Evolutionary conservation across 768 basidiomycete species (phyloP), one percentile per base, ranked within the genome.

Genomic region (Candolleomyces efflorescens): DNA sequence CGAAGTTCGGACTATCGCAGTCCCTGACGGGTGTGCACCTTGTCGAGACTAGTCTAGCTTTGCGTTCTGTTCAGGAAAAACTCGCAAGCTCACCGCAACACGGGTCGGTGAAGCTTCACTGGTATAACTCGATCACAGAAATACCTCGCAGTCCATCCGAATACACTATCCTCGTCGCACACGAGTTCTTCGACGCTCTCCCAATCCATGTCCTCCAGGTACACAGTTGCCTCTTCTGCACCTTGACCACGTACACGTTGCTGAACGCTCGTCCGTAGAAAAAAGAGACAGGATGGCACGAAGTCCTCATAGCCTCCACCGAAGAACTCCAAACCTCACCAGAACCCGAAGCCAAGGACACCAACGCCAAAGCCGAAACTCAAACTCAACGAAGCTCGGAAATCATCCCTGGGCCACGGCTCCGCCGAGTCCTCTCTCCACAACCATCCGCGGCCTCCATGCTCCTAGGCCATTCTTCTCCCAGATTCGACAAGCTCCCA

Each of bases 111-210:
- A 53, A 72, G 2, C 56, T 92, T 41, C 65, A 78, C 1, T 98
- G 94, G 94, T 82, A 89, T 62, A 81, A 89, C 55, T 77, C 82
- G 0, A 72, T 97, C 17, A 82, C 88, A 39, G 85, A 92, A 17
- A 72, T 99, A 0, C 71, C 79, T 0, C 71, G 67, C 2, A 74
- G 75, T 59, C 64, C 77, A 17, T 73, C 75, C 10, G 68, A 70
- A 51, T 98, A 86, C 69, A 94, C 94, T 0, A 85, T 97, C 77
- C 69, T 97, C 22, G 74, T 98, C 15, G 97, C 97, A 0, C 95
- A 99, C 70, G 97, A 98, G 67, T 96, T 98, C 73, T 98, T 99
- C 61, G 97, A 98, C 68, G 95, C 95, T 0, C 78, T 99, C 45
- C 96, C 97, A 0, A 86, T 98, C 48, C 92, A 97, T 69, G 75